Evolutionary conservation across 2,329 filamentous ascomycete genomes (phyloP), one percentile per base, ranked within the genome.

Genomic region (Zasmidium angulare): DNA sequence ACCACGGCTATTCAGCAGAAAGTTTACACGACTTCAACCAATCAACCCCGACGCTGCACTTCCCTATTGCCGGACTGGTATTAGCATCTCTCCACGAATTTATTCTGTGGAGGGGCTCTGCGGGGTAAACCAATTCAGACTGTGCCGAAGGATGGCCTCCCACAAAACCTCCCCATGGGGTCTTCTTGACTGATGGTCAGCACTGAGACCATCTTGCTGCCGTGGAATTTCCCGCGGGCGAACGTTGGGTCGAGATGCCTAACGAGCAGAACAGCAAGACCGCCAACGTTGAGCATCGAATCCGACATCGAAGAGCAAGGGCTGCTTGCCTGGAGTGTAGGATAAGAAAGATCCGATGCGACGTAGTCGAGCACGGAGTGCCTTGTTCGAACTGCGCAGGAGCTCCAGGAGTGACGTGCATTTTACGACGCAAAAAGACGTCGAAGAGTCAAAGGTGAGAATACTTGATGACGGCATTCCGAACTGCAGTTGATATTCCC

Each of bases 261-360:
- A 21, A n/a, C 12, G 20, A 46, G 12, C 52, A 54, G 40, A 54
- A 6, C 20, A 23, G 4, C 31, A 23, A 23, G 19, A 51, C 49
- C 9, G 49, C 21, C 26, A 54, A 26, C 9, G n/a, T 2, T 17
- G 29, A 54, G 22, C n/a, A 17, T 20, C 21, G 52, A 11, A 24
- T 46, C 52, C 46, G 46, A 17, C 52, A 54, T 22, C 19, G 17
- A 46, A 23, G 52, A 29, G 43, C 52, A 2, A 23, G 52, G 19
- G 22, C 43, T 2, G 52, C 52, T 3, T 54, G 52, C 17, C 52
- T 26, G 23, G 52, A 54, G 43, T 54, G 52, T 20, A 36, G 46
- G 10, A 20, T 29, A 21, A 26, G 49, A 12, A 51, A 51, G 49
- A 31, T 51, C 6, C 49, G 49, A 3, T 51, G 49, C 47, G 40